Evolutionary conservation across 2,329 filamentous ascomycete genomes (phyloP).

Genomic region (Rhinocladiella mackenziei): DNA sequence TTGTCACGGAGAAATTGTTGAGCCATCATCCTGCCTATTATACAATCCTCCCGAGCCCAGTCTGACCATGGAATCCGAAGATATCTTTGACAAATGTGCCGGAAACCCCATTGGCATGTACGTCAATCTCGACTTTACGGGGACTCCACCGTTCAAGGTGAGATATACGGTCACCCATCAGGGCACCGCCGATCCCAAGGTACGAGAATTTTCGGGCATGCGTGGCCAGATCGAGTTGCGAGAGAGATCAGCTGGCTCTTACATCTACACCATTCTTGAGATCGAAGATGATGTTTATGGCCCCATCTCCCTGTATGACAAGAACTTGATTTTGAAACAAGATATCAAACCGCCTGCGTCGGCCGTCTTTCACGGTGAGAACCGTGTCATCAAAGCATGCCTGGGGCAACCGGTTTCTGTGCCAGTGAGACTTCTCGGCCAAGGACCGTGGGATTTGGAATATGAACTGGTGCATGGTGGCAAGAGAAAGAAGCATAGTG

Average conservation of each 20-base stretch:
- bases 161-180: constrained; percentile 68
- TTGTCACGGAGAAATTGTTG: constrained; percentile 82
- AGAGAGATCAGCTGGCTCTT: constrained; percentile 74
- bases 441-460: constrained; percentile 82
- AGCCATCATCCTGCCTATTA: constrained; percentile 89
- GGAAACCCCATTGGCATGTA: constrained; percentile 87
- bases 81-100: constrained; percentile 91
- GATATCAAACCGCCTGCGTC: constrained; percentile 89
- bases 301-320: constrained; percentile 57
- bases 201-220: constrained; percentile 62
- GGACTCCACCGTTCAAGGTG: constrained; percentile 86
- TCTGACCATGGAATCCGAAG: constrained; percentile 67
- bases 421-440: constrained; percentile 71
- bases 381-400: constrained; percentile 62
- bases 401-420: constrained; percentile 76
- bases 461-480: constrained; percentile 91
- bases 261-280: constrained; percentile 78
- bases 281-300: constrained; percentile 81
- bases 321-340: constrained; percentile 68
- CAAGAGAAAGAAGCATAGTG: constrained; percentile 67
- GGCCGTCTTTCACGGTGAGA: constrained; percentile 61
- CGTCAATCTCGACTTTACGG: constrained; percentile 83
- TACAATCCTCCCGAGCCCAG: constrained; percentile 87
- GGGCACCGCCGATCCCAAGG: constrained; percentile 49
- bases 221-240: constrained; percentile 80